These are phyloP conservation scores for Microsporum audouinii DNA, from an alignment of 2,329 filamentous ascomycete genomes.

Conservation along the genomic window DNA sequence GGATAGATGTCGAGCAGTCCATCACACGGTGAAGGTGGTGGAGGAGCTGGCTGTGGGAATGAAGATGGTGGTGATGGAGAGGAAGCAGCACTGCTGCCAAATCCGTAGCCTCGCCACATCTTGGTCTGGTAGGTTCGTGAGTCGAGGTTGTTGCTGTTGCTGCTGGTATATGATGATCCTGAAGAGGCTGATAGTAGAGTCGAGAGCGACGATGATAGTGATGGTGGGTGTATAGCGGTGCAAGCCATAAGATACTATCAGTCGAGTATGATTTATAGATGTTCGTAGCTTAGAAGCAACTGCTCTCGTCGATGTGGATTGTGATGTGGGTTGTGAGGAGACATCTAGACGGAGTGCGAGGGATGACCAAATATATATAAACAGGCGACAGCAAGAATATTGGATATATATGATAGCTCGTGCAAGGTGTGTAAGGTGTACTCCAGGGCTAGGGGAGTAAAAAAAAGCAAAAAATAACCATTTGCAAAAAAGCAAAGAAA, in stretches of 20 bases:
- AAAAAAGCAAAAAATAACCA: neutral
- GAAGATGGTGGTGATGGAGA: slow-evolving; percentile 23
- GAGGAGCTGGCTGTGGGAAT: slow-evolving; percentile 26
- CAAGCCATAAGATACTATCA: slow-evolving; percentile 1
- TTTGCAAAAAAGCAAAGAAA: neutral
- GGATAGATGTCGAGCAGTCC: slow-evolving; percentile 31
- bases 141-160: neutral
- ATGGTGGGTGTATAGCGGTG: slow-evolving; percentile 5
- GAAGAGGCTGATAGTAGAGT: neutral
- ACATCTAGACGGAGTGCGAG: neutral
- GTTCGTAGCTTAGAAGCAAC: neutral
- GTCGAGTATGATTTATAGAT: neutral
- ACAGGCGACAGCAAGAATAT: neutral
- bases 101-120: slow-evolving; percentile 14
- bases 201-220: neutral
- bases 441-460: neutral
- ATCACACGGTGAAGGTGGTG: slow-evolving; percentile 30
- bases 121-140: slow-evolving; percentile 5
- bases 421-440: neutral
- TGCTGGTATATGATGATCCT: neutral
- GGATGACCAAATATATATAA: neutral
- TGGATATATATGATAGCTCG: neutral
- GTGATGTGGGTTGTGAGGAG: neutral
- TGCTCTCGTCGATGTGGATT: neutral
- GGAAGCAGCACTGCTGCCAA: slow-evolving; percentile 12